A percentile compares a stretch with the other conserved stretches of the same genome.
These are phyloP conservation scores for Juncus effusus DNA, from an alignment of 176 grass and related monocot genomes.

Conservation along the genomic window DNA sequence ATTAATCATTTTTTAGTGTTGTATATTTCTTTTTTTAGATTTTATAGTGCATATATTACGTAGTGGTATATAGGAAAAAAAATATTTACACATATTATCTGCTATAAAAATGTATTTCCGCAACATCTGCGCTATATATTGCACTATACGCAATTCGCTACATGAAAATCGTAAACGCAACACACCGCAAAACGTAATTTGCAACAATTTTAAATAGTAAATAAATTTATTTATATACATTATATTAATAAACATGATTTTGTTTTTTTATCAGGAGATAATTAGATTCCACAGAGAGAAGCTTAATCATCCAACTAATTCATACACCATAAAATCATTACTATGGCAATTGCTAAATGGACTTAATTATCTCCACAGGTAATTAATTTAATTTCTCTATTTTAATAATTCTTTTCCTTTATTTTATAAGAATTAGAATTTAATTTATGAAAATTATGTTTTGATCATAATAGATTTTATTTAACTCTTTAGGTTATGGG, in stretches of 20 bases:
- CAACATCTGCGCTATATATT: too few species aligned
- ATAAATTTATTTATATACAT: conserved; percentile 1
- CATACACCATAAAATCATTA: conserved; percentile 89
- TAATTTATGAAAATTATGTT: conserved; percentile 7
- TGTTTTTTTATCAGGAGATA: conserved; percentile 62
- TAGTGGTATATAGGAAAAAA: too few species aligned
- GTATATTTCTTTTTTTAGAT: too few species aligned
- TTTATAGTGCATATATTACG: too few species aligned
- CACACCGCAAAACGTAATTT: too few species aligned
- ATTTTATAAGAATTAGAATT: conserved; percentile 23
- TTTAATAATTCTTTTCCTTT: not conserved
- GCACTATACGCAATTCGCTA: too few species aligned
- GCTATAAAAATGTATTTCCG: too few species aligned
- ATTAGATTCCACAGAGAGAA: conserved; percentile 97
- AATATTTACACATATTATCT: too few species aligned
- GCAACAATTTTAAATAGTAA: too few species aligned
- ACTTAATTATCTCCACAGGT: conserved; percentile 99
- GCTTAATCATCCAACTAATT: conserved; percentile 56
- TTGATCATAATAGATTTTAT: not conserved
- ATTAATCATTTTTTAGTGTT: too few species aligned
- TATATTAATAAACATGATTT: not conserved
- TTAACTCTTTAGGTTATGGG: conserved; percentile 73
- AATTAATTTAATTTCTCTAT: conserved; percentile 1
- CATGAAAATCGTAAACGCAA: too few species aligned
- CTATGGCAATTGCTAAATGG: conserved; percentile 98